Percentiles rank a stretch among this genome's conserved stretches.
These are phyloP conservation scores for Eimeria praecox DNA, from an alignment of 169 alveolate genomes.

Conservation along the genomic window DNA sequence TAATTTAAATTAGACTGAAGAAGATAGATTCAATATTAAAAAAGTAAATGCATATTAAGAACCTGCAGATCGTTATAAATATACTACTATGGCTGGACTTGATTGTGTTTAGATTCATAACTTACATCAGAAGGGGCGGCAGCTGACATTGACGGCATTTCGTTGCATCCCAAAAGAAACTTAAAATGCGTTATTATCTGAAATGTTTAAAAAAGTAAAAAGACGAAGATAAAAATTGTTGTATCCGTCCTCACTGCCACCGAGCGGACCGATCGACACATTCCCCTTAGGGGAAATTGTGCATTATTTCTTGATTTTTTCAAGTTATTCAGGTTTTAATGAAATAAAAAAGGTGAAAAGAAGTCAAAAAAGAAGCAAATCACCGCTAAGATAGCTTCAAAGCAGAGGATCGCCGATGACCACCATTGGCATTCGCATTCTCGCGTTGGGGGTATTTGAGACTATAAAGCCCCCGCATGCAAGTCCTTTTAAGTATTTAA, in stretches of 20 bases:
- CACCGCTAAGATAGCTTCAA: background rate
- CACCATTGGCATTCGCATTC: background rate
- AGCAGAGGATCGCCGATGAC: constrained; percentile 11
- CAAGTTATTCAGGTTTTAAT: background rate
- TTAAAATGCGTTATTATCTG: background rate
- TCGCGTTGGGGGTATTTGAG: background rate
- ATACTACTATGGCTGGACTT: no score
- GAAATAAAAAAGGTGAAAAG: background rate
- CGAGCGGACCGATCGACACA: background rate
- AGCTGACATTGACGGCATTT: constrained; percentile 3
- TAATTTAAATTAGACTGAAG: no score
- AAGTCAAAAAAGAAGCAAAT: background rate
- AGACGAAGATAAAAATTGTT: background rate
- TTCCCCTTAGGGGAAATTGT: background rate
- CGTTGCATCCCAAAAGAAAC: background rate
- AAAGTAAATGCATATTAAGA: no score
- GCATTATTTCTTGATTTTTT: background rate
- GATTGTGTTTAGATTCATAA: no score
- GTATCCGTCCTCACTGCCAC: background rate
- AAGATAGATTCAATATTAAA: no score
- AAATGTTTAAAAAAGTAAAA: background rate
- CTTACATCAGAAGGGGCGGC: background rate
- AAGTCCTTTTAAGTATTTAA: background rate
- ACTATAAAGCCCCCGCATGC: background rate
- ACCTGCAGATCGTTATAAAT: no score